phyloP scores from a whole-genome alignment of 768 basidiomycete species.

The Rubroboletus satanas region DNA sequence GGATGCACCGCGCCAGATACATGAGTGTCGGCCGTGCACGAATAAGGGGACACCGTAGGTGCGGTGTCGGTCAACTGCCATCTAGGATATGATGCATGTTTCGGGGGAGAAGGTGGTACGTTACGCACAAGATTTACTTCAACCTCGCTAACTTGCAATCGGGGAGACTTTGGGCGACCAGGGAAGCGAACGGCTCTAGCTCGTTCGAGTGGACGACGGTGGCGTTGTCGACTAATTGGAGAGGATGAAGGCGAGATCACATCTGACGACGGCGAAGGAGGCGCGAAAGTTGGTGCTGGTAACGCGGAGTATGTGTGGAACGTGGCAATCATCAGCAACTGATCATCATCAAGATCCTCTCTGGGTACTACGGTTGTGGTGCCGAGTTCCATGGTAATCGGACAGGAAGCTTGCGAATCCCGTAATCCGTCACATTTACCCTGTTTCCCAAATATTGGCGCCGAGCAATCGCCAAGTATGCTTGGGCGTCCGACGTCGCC shows the following conservation, averaged over 20 bases:
- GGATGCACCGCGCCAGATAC: constrained; percentile 5
- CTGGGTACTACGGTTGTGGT: constrained; percentile 7
- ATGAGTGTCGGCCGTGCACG: constrained; percentile 4
- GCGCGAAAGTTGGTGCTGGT: constrained; percentile 25
- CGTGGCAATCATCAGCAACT: constrained; percentile 11
- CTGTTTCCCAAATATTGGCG: background rate
- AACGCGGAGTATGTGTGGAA: constrained; percentile 27
- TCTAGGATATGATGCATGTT: constrained; percentile 1
- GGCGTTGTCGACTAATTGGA: constrained; percentile 17
- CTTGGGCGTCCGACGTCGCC: background rate
- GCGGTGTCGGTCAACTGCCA: constrained; percentile 14
- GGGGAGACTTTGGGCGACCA: constrained; percentile 25
- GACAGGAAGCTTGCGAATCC: constrained; percentile 17
- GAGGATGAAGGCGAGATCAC: constrained; percentile 21
- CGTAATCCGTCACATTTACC: background rate
- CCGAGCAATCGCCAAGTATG: background rate
- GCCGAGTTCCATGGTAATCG: constrained; percentile 11
- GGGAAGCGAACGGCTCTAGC: constrained; percentile 31
- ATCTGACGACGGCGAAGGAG: constrained; percentile 30
- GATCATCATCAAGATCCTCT: constrained; percentile 21
- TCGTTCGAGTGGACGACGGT: constrained; percentile 32
- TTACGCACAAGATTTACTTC: constrained; percentile 9
- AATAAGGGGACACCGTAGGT: constrained; percentile 3
- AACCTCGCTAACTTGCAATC: constrained; percentile 14
- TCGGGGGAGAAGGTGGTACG: constrained; percentile 2